phyloP scores from a whole-genome alignment of 805 yeast species.

The Nakazawaea populi region DNA sequence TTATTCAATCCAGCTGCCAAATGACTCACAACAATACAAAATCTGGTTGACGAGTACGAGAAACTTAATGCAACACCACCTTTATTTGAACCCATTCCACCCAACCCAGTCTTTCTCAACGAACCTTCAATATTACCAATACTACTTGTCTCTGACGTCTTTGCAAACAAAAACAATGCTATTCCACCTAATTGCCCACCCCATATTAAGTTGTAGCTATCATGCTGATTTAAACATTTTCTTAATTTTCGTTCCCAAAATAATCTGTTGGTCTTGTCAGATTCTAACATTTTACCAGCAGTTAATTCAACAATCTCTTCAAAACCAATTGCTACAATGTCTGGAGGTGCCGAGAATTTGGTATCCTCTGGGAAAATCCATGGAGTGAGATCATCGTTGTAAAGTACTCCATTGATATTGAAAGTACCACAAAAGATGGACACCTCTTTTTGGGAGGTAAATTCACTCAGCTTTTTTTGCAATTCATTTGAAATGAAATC shows the following conservation, averaged over 20 bases:
- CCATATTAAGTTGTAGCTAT: slow-evolving; percentile 54
- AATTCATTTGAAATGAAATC: slow-evolving; percentile 41
- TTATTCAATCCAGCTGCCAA: slow-evolving; percentile 89
- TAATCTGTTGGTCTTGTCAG: slow-evolving; percentile 55
- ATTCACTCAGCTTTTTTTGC: slow-evolving; percentile 32
- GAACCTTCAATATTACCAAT: slow-evolving; percentile 69
- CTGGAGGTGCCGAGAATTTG: slow-evolving; percentile 38
- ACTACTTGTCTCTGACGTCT: slow-evolving; percentile 41
- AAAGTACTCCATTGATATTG: slow-evolving; percentile 47
- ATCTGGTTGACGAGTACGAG: slow-evolving; percentile 51
- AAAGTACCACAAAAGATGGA: slow-evolving; percentile 43
- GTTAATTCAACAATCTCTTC: slow-evolving; percentile 86
- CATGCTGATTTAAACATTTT: slow-evolving; percentile 32
- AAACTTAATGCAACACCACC: slow-evolving; percentile 77
- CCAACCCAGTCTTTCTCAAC: slow-evolving; percentile 80
- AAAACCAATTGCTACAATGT: slow-evolving; percentile 74
- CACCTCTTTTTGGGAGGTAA: slow-evolving; percentile 33
- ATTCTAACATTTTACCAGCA: slow-evolving; percentile 76
- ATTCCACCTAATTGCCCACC: slow-evolving; percentile 86
- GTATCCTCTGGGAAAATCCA: slow-evolving; percentile 40
- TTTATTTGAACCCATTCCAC: slow-evolving; percentile 49
- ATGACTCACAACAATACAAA: slow-evolving; percentile 86
- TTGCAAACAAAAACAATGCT: slow-evolving; percentile 61
- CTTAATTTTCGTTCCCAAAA: slow-evolving; percentile 65
- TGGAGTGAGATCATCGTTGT: slow-evolving; percentile 32